A percentile compares a stretch with the other conserved stretches of the same genome.
These are phyloP conservation scores for Selaginella tamariscina DNA, from an alignment of 75 land plant genomes.

Conservation along the genomic window DNA sequence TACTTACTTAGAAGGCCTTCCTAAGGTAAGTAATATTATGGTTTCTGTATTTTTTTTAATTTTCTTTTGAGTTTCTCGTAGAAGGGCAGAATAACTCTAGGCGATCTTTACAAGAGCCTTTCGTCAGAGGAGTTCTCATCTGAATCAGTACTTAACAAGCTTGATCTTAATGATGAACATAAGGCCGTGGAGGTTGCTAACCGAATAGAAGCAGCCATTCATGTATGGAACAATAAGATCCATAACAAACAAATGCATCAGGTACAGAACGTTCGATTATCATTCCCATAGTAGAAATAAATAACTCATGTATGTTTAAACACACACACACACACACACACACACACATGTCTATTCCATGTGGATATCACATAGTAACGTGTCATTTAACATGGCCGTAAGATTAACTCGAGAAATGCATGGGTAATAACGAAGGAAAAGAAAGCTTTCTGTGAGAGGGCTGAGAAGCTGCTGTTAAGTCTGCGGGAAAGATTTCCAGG, in stretches of 20 bases:
- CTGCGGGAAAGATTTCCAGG: slow-evolving; percentile 77
- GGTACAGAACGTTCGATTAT: slow-evolving; percentile 21
- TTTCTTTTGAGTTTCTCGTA: no score
- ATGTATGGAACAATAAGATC: slow-evolving; percentile 51
- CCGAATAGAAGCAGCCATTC: slow-evolving; percentile 57
- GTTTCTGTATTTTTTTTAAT: neutral
- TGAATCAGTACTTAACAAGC: slow-evolving; percentile 33
- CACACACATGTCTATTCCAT: slow-evolving; percentile 35
- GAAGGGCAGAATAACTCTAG: slow-evolving; percentile 67
- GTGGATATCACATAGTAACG: slow-evolving; percentile 46
- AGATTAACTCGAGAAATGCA: neutral
- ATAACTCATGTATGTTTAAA: no score
- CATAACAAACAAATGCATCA: slow-evolving; percentile 20
- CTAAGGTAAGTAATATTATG: slow-evolving; percentile 44
- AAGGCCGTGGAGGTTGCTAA: slow-evolving; percentile 50
- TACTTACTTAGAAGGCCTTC: slow-evolving; percentile 59
- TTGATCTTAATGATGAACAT: slow-evolving; percentile 56
- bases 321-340: no score
- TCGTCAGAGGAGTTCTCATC: slow-evolving; percentile 34
- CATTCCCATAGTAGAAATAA: no score
- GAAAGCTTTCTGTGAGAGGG: slow-evolving; percentile 68
- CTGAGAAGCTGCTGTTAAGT: slow-evolving; percentile 56
- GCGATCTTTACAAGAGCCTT: slow-evolving; percentile 46
- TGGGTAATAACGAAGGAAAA: slow-evolving; percentile 62
- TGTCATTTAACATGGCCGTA: neutral